phyloP scores from a whole-genome alignment of 176 grass and related monocot species.

The Puccinellia tenuiflora region DNA sequence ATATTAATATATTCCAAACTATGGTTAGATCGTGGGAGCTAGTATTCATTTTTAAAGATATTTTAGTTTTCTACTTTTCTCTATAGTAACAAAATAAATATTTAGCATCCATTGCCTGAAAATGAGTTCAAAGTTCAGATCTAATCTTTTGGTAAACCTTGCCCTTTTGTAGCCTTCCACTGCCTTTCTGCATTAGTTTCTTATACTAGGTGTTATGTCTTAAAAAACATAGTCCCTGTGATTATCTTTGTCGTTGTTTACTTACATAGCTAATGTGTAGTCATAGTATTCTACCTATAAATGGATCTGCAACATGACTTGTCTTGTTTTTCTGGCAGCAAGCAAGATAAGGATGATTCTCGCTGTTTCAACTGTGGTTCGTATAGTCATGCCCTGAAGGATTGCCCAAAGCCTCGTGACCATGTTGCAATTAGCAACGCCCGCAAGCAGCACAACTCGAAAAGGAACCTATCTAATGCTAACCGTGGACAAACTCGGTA shows the following conservation, averaged over 20 bases:
- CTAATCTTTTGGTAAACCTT: neutral
- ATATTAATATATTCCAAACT: neutral
- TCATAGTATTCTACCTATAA: neutral
- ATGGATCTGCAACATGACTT: conserved; percentile 5
- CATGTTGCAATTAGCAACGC: conserved; percentile 81
- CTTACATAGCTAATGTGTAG: neutral
- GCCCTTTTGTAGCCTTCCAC: neutral
- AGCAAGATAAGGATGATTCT: conserved; percentile 61
- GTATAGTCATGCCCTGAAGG: conserved; percentile 83
- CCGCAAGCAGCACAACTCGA: conserved; percentile 66
- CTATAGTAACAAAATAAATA: neutral
- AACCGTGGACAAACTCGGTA: conserved; percentile 73
- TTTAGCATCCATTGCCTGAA: neutral
- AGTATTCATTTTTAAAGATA: neutral
- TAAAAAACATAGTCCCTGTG: neutral
- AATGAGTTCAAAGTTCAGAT: neutral
- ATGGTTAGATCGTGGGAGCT: neutral
- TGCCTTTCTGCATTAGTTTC: neutral
- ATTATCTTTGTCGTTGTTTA: neutral
- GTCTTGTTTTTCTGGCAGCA: conserved; percentile 30
- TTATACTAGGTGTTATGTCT: neutral
- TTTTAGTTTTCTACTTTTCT: neutral
- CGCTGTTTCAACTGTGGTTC: conserved; percentile 98
- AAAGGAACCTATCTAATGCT: conserved; percentile 52
- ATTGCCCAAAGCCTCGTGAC: conserved; percentile 87